Conservation (phyloP, 1,139 yeast species). For the Taiozyma onychis region DNA sequence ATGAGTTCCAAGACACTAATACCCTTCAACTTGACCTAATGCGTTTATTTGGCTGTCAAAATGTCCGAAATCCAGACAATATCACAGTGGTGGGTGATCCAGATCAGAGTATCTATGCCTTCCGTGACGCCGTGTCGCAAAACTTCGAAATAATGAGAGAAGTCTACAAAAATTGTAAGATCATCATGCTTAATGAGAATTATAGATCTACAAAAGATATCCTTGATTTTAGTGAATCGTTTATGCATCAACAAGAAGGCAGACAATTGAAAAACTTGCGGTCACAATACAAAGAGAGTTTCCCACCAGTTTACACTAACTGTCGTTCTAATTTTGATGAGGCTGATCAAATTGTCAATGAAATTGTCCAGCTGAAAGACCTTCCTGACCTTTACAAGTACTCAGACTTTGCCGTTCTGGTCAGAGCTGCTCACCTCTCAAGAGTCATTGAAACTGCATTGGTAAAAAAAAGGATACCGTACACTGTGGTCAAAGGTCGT, state of each 20-base stretch:
- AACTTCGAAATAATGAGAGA: conserved; percentile 60
- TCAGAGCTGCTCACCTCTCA: conserved; percentile 57
- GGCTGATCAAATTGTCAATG: conserved; percentile 52
- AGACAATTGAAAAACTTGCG: conserved; percentile 39
- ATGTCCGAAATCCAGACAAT: conserved; percentile 32
- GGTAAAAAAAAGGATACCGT: conserved; percentile 48
- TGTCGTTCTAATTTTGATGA: conserved; percentile 43
- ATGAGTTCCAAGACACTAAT: conserved; percentile 93
- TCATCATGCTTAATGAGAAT: conserved; percentile 55
- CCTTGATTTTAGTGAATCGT: conserved; percentile 53
- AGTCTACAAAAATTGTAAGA: conserved; percentile 34
- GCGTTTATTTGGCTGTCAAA: conserved; percentile 46
- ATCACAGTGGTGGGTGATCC: conserved; percentile 94
- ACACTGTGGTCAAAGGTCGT: conserved; percentile 60
- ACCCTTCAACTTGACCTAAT: conserved; percentile 66
- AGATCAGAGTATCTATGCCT: conserved; percentile 89
- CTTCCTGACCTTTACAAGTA: conserved; percentile 37
- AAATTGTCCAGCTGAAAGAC: conserved; percentile 41
- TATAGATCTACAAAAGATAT: conserved; percentile 76
- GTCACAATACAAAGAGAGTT: conserved; percentile 38
- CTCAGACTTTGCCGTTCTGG: conserved; percentile 65
- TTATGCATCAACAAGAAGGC: conserved; percentile 57
- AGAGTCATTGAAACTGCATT: conserved; percentile 58
- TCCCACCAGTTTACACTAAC: conserved; percentile 43
- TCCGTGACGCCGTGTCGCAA: conserved; percentile 69